These are phyloP conservation scores for Mesembryanthemum crystallinum DNA, from an alignment of 148 eudicot species.

Conservation along the genomic window DNA sequence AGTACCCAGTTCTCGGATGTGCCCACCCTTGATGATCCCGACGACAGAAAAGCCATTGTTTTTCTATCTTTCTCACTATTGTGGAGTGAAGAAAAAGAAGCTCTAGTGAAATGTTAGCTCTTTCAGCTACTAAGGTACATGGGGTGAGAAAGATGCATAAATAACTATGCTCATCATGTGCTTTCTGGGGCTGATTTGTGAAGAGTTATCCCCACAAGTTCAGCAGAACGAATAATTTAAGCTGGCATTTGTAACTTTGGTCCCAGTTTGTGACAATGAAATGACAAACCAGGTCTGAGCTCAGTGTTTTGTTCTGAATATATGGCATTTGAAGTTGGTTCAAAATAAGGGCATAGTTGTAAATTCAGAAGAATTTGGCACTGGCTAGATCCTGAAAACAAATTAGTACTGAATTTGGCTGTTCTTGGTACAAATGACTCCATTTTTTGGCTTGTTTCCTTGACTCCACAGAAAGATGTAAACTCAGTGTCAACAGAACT, in stretches of 20 bases:
- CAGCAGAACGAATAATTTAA: background rate
- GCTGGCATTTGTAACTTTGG: background rate
- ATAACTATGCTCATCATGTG: background rate
- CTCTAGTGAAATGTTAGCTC: background rate
- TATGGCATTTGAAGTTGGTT: background rate
- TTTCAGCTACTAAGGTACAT: background rate
- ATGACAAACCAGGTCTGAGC: conserved; percentile 9
- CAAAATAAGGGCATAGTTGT: conserved; percentile 3
- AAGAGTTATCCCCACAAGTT: background rate
- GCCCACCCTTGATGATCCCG: background rate
- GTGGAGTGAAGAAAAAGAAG: background rate
- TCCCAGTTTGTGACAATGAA: conserved; percentile 2
- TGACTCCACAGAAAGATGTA: background rate
- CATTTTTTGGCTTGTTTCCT: conserved; percentile 9
- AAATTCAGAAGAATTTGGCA: background rate
- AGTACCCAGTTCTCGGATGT: conserved; percentile 25
- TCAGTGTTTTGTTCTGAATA: background rate
- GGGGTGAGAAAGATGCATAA: background rate
- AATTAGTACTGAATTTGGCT: conserved; percentile 3
- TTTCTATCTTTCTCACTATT: background rate
- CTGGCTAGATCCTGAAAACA: background rate
- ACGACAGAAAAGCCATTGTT: background rate
- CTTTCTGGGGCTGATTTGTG: background rate
- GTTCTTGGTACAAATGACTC: conserved; percentile 2
- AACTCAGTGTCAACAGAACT: background rate